These are phyloP conservation scores for Raphanus sativus DNA, from an alignment of 345 rosid species.

Conservation along the genomic window DNA sequence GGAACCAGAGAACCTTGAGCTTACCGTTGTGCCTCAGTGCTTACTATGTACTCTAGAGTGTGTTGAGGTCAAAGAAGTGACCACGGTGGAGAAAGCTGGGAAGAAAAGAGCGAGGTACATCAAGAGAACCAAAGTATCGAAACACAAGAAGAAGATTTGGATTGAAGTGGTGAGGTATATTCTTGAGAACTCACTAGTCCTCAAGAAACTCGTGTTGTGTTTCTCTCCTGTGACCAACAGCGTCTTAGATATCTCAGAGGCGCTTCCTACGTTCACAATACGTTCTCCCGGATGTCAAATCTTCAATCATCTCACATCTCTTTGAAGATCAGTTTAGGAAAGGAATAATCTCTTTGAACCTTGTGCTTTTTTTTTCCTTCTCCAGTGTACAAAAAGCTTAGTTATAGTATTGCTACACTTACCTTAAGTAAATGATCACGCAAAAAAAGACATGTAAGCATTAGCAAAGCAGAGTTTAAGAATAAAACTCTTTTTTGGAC, in stretches of 20 bases:
- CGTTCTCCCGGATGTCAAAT: neutral
- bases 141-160: slow-evolving; percentile 6
- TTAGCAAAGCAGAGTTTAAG: too few species aligned
- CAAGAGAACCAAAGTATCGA: neutral
- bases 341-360: too few species aligned
- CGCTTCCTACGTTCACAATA: neutral
- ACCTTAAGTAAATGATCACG: too few species aligned
- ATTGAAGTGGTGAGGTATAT: neutral
- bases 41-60: neutral
- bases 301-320: neutral
- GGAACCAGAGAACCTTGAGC: neutral
- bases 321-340: neutral
- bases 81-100: neutral
- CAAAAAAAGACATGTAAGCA: too few species aligned
- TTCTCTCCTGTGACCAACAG: neutral
- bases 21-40: slow-evolving; percentile 8
- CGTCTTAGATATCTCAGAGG: neutral
- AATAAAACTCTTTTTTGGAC: too few species aligned
- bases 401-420: too few species aligned
- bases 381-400: too few species aligned
- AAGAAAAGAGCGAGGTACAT: neutral
- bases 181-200: neutral
- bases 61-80: slow-evolving; percentile 2
- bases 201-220: slow-evolving; percentile 6
- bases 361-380: too few species aligned